A percentile compares a stretch with the other conserved stretches of the same genome.
phyloP scores from a whole-genome alignment of 345 rosid genomes.

The Eutrema japonicum region DNA sequence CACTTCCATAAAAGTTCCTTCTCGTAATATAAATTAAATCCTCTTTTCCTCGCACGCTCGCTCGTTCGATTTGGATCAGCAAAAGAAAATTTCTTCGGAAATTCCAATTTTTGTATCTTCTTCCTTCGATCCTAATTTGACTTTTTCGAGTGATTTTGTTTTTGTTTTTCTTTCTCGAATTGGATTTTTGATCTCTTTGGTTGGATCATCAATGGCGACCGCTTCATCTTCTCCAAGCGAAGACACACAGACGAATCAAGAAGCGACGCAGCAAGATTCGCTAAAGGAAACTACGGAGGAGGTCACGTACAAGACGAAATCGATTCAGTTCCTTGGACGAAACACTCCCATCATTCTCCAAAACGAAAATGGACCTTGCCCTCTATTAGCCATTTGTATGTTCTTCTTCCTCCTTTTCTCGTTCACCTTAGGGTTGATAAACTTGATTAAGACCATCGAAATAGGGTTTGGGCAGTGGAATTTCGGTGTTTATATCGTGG shows the following conservation, averaged over 20 bases:
- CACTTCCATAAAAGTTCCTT: constrained; percentile 5
- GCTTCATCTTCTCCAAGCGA: constrained; percentile 39
- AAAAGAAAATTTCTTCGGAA: constrained; percentile 8
- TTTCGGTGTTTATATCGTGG: not conserved
- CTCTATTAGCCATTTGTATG: constrained; percentile 94
- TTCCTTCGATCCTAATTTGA: constrained; percentile 32
- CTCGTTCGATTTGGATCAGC: constrained; percentile 41
- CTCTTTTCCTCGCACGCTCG: constrained; percentile 22
- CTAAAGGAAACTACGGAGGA: constrained; percentile 49
- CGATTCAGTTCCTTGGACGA: constrained; percentile 82
- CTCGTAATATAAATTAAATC: constrained; percentile 38
- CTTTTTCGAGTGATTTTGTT: not conserved
- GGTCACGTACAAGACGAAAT: constrained; percentile 73
- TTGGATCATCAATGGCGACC: constrained; percentile 38
- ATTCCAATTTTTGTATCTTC: constrained; percentile 9
- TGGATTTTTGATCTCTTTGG: constrained; percentile 1
- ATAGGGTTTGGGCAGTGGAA: constrained; percentile 26
- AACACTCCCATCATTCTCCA: constrained; percentile 89
- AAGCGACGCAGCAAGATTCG: constrained; percentile 38
- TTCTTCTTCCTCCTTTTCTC: constrained; percentile 14
- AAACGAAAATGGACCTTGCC: constrained; percentile 99
- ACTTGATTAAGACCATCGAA: not conserved
- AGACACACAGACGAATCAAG: constrained; percentile 44
- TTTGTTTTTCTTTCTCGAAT: not conserved
- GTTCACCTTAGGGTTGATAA: constrained; percentile 39